Base-by-base conservation (phyloP, 768 basidiomycete species). In the Mycena polygramma region DNA sequence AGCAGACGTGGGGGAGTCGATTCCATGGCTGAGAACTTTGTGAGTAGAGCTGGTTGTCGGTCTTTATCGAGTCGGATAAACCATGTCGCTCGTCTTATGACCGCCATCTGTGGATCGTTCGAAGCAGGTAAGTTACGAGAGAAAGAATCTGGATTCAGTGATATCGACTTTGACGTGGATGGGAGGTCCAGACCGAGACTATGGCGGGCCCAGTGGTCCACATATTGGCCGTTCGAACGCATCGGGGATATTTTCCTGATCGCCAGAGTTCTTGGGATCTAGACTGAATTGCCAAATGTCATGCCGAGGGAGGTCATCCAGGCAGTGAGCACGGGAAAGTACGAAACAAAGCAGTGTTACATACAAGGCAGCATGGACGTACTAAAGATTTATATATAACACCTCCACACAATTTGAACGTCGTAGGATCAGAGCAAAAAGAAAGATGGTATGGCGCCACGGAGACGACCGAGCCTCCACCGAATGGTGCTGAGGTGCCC, bases 401-500 rank as follows among this genome's bases (percentile, higher is more conserved):
- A 20, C 19, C 45, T 7, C 30, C 30, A 30, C 30, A 30, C 30
- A 30, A 30, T 30, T 30, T 15, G 15, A 43, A 43, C 24, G 19
- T 5, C 19, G 19, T 46, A 17, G 45, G 45, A 39, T 65, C 52
- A 68, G 5, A 74, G 43, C 41, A 71, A 61, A 63, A 73, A 73
- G 68, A 68, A 73, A 1, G 14, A 13, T 1, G 72, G 53, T n/a
- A 73, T 66, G 14, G 48, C 43, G 0, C 68, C 64, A 2, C 68
- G 46, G 5, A 73, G 55, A 14, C 61, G 53, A 1, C 68, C 68
- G 13, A 70, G 55, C 20, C 72, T 49, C 72, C 68, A 70, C 4
- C 61, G 36, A 17, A 73, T 36, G 45, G 65, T 63, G 57, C 64
- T 59, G 6, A 70, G 48, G 43, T 73, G 72, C 15, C 36, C 62